These are phyloP conservation scores for Anacardium occidentale DNA, from an alignment of 345 rosid species.

Conservation along the genomic window DNA sequence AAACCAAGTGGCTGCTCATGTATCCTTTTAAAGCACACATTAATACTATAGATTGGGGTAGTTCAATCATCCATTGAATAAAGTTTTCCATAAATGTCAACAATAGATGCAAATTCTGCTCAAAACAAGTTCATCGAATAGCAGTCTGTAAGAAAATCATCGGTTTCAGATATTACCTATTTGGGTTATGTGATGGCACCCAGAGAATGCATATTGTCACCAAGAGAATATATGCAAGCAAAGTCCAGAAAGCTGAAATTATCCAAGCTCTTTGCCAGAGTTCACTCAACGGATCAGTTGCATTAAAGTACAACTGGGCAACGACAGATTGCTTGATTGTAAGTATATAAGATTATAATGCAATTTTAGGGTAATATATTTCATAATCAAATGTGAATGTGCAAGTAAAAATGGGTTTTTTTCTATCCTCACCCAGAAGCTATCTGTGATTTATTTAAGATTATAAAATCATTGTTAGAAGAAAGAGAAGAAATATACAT, in stretches of 20 bases:
- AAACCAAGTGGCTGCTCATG: too few species aligned
- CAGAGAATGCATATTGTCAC: conserved; percentile 46
- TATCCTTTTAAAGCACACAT: too few species aligned
- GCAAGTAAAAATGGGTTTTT: not conserved
- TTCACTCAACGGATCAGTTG: conserved; percentile 53
- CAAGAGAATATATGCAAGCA: conserved; percentile 46
- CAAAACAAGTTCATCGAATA: not conserved
- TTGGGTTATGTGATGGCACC: conserved; percentile 46
- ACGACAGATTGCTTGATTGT: conserved; percentile 12
- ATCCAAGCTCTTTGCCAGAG: conserved; percentile 48
- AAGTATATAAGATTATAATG: not conserved
- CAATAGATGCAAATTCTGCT: not conserved
- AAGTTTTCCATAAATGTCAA: not conserved
- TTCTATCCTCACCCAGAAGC: not conserved
- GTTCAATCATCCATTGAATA: too few species aligned
- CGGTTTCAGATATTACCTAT: conserved; percentile 29
- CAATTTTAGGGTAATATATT: not conserved
- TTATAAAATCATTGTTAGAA: not conserved
- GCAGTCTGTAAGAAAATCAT: not conserved
- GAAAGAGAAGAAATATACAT: conserved; percentile 3
- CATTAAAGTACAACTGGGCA: conserved; percentile 47
- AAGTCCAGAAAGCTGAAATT: conserved; percentile 55
- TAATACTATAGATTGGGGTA: too few species aligned
- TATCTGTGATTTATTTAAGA: not conserved
- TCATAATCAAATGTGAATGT: not conserved